Percentiles rank a stretch among this genome's conserved stretches.
phyloP scores from a whole-genome alignment of 1,284 basidiomycete species.

The Cutaneotrichosporon sp. region DNA sequence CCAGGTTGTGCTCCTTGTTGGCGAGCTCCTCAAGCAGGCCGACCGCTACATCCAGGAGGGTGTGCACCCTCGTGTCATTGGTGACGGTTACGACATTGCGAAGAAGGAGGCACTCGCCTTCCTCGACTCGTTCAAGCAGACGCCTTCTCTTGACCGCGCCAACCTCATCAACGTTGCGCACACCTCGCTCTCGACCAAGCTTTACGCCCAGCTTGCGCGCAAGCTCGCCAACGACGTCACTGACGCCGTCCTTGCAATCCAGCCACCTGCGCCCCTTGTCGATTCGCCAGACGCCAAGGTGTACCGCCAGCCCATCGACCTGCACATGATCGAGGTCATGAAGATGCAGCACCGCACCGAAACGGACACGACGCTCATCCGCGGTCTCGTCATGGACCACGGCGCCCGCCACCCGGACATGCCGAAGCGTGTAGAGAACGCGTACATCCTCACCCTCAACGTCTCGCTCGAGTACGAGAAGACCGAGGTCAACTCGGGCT shows the following conservation, averaged over 20 bases:
- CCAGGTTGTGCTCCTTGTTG: constrained; percentile 93
- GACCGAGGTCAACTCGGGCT: constrained; percentile 99
- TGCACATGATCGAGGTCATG: constrained; percentile 99
- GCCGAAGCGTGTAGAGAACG: constrained; percentile 98
- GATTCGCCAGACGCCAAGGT: constrained; percentile 63
- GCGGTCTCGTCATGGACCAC: constrained; percentile 85
- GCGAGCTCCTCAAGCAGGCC: constrained; percentile 95
- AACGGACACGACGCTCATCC: constrained; percentile 94
- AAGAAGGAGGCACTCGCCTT: constrained; percentile 90
- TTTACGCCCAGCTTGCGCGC: constrained; percentile 78
- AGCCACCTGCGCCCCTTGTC: constrained; percentile 63
- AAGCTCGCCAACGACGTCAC: constrained; percentile 90
- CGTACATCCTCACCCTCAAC: constrained; percentile 92
- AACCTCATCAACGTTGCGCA: constrained; percentile 89
- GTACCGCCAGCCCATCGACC: constrained; percentile 85
- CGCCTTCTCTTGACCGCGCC: constrained; percentile 72
- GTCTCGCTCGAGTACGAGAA: constrained; percentile 99
- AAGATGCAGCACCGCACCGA: constrained; percentile 99
- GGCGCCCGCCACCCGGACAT: constrained; percentile 98
- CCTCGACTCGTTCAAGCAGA: constrained; percentile 82
- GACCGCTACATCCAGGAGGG: constrained; percentile 98
- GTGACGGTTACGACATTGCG: constrained; percentile 92
- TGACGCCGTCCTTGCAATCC: constrained; percentile 90
- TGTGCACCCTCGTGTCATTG: constrained; percentile 95
- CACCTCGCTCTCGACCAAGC: constrained; percentile 93